Percentiles rank a stretch among this genome's conserved stretches.
phyloP scores from a whole-genome alignment of 441 rosid species.

The Isatis lusitanica region DNA sequence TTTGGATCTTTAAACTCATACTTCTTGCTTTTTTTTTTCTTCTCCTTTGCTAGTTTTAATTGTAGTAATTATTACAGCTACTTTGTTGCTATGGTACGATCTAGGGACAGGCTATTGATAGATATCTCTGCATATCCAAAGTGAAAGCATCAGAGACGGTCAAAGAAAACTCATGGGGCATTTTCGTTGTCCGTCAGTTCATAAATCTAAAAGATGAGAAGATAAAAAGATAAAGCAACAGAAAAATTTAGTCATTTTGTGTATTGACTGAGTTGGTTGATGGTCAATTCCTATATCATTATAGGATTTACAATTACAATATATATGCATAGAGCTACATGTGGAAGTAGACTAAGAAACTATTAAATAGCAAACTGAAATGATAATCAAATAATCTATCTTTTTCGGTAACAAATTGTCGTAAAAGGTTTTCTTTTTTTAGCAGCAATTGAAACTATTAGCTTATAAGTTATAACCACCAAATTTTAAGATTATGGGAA shows the following conservation, averaged over 20 bases:
- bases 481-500: too few species aligned
- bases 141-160: constrained; percentile 16
- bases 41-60: background rate
- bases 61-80: background rate
- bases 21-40: background rate
- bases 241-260: background rate
- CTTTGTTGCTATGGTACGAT: background rate
- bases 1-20: background rate
- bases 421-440: too few species aligned
- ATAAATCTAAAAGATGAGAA: background rate
- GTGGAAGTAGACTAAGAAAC: background rate
- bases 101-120: constrained; percentile 11
- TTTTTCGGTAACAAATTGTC: too few species aligned
- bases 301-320: background rate
- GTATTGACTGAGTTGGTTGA: background rate
- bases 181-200: constrained; percentile 12
- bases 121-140: constrained; percentile 10
- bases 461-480: too few species aligned
- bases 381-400: background rate
- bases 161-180: constrained; percentile 18
- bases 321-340: background rate
- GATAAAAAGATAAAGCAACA: constrained; percentile 21
- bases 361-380: background rate
- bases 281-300: background rate
- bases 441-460: too few species aligned